Conservation (phyloP, 345 rosid genomes). For the Boechera retrofracta region DNA sequence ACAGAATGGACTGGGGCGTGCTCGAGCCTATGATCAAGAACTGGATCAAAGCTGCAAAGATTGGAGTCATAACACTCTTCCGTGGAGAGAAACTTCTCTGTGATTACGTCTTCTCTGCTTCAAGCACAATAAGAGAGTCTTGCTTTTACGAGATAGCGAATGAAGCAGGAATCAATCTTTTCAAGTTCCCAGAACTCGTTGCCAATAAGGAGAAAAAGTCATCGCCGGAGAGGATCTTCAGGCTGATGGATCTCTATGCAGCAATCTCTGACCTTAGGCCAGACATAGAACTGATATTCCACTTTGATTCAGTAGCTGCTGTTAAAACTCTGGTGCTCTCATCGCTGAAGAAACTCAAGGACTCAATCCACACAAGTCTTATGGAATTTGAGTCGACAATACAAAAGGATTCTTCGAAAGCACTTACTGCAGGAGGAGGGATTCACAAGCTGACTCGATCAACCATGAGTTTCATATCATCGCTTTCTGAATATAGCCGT, state of each 20-base stretch:
- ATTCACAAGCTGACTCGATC: conserved; percentile 69
- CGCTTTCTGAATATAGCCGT: conserved; percentile 58
- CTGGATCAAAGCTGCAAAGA: conserved; percentile 70
- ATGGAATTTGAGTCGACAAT: conserved; percentile 55
- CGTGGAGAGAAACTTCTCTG: conserved; percentile 67
- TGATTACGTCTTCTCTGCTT: conserved; percentile 67
- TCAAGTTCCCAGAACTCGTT: conserved; percentile 66
- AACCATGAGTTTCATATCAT: conserved; percentile 65
- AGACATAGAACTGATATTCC: conserved; percentile 67
- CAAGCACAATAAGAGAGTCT: conserved; percentile 57
- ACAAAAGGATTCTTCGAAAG: conserved; percentile 58
- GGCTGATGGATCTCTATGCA: conserved; percentile 66
- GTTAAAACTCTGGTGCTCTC: conserved; percentile 55
- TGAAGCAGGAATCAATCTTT: conserved; percentile 65
- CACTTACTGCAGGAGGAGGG: conserved; percentile 58
- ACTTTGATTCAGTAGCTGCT: conserved; percentile 57
- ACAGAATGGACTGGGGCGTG: conserved; percentile 56
- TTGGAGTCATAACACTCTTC: conserved; percentile 67
- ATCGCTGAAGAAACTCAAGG: conserved; percentile 60
- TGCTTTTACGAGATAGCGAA: conserved; percentile 65
- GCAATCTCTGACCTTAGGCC: conserved; percentile 62
- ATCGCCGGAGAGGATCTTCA: conserved; percentile 59
- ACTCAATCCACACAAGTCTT: conserved; percentile 47
- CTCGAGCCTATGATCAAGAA: conserved; percentile 59
- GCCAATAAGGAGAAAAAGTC: conserved; percentile 53